phyloP scores from a whole-genome alignment of 768 basidiomycete genomes.

The Suillus spraguei region DNA sequence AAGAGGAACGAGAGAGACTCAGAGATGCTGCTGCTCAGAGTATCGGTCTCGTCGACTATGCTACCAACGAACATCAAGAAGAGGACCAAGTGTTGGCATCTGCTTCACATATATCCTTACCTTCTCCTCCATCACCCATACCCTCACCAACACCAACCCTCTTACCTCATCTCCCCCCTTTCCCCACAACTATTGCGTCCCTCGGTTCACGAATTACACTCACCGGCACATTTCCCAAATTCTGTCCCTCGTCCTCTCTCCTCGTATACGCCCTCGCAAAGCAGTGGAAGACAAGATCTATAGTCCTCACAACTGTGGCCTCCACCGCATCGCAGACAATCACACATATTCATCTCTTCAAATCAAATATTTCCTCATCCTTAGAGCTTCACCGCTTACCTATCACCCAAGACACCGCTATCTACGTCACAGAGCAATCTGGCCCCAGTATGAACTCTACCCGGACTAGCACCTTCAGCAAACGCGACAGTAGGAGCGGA shows the following conservation, averaged over 20 bases:
- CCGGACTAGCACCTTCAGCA: neutral
- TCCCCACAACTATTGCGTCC: constrained; percentile 58
- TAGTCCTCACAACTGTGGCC: constrained; percentile 52
- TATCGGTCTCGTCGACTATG: constrained; percentile 51
- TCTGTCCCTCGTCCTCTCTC: constrained; percentile 66
- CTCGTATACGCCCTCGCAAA: constrained; percentile 73
- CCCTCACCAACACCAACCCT: constrained; percentile 27
- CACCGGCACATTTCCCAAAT: constrained; percentile 62
- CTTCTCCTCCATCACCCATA: constrained; percentile 20
- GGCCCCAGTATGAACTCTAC: neutral
- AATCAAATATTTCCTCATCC: constrained; percentile 57
- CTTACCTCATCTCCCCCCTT: constrained; percentile 45
- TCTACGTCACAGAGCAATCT: constrained; percentile 48
- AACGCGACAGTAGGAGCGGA: constrained; percentile 10
- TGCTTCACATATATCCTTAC: constrained; percentile 23
- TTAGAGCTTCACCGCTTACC: constrained; percentile 73
- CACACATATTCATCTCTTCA: constrained; percentile 75
- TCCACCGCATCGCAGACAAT: constrained; percentile 30
- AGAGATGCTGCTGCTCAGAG: constrained; percentile 76
- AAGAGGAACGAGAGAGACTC: constrained; percentile 74
- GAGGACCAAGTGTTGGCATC: constrained; percentile 43
- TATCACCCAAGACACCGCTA: constrained; percentile 76
- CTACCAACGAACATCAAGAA: neutral
- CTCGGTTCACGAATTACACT: constrained; percentile 56
- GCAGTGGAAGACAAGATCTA: constrained; percentile 68